Percentiles rank a stretch among this genome's conserved stretches.
Evolutionary conservation across 2,329 filamentous ascomycete genomes (phyloP).

Genomic region (Aspergillus terreus): DNA sequence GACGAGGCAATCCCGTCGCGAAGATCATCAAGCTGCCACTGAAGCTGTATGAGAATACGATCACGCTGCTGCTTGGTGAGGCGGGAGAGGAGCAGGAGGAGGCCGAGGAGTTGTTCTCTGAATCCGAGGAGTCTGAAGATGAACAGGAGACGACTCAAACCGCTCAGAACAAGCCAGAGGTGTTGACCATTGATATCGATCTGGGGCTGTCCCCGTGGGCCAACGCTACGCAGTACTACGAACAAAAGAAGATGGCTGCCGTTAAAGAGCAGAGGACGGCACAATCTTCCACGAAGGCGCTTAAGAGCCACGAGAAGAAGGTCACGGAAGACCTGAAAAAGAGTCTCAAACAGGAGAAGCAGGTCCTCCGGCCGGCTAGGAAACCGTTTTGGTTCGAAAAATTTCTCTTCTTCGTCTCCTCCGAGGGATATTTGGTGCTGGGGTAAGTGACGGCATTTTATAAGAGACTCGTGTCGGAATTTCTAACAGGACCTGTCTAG

Average conservation of each 20-base stretch:
- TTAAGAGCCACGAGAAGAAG: conserved; percentile 88
- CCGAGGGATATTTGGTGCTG: conserved; percentile 88
- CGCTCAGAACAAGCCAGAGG: conserved; percentile 25
- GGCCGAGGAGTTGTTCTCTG: conserved; percentile 61
- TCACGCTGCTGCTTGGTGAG: conserved; percentile 76
- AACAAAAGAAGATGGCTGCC: conserved; percentile 77
- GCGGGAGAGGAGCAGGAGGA: conserved; percentile 62
- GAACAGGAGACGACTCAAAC: conserved; percentile 25
- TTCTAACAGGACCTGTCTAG: conserved; percentile 18
- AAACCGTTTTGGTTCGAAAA: conserved; percentile 96
- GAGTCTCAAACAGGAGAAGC: conserved; percentile 86
- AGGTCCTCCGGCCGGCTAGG: conserved; percentile 75
- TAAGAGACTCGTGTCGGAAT: background rate
- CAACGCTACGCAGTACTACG: conserved; percentile 89
- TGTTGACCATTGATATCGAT: conserved; percentile 76
- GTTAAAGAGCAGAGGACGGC: conserved; percentile 85
- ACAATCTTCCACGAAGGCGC: conserved; percentile 72
- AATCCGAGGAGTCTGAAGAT: conserved; percentile 48
- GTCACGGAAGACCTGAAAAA: conserved; percentile 82
- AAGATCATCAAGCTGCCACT: conserved; percentile 81
- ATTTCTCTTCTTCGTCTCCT: conserved; percentile 91
- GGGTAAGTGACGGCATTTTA: conserved; percentile 43
- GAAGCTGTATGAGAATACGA: conserved; percentile 83
- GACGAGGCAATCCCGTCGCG: conserved; percentile 76
- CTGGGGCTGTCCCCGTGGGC: conserved; percentile 78